Evolutionary conservation across 179 eudicot genomes (phyloP).

Genomic region (Patellifolia procumbens): DNA sequence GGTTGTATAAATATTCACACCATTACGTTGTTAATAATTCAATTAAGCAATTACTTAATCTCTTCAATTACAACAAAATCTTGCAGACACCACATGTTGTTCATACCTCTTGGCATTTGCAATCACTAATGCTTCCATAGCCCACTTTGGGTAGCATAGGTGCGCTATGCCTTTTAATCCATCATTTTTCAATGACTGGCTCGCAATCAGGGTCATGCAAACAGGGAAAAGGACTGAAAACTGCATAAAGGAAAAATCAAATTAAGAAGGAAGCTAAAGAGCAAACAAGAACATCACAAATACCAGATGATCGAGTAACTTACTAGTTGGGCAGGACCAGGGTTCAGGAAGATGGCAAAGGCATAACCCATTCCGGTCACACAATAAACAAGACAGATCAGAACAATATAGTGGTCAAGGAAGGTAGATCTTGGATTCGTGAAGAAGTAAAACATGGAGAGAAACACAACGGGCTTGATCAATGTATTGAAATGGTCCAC

Average conservation of each 20-base stretch:
- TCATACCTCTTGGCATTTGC: constrained; percentile 82
- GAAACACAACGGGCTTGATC: constrained; percentile 84
- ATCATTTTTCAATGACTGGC: constrained; percentile 45
- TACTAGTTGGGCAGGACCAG: constrained; percentile 90
- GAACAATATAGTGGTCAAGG: constrained; percentile 58
- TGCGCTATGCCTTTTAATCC: constrained; percentile 33
- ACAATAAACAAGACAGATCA: constrained; percentile 82
- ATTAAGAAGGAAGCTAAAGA: constrained; percentile 13
- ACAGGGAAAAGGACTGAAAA: constrained; percentile 92
- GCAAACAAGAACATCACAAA: neutral
- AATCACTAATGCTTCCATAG: constrained; percentile 77
- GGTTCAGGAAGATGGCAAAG: constrained; percentile 77
- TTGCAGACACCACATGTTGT: neutral
- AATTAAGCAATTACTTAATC: no score
- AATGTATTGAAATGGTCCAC: constrained; percentile 74
- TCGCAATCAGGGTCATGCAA: constrained; percentile 77
- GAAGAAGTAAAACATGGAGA: constrained; percentile 94
- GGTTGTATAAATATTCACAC: no score
- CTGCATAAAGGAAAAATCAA: constrained; percentile 42
- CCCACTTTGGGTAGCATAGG: constrained; percentile 75
- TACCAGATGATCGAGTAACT: constrained; percentile 9
- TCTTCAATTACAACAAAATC: no score
- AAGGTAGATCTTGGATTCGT: constrained; percentile 86
- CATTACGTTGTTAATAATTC: no score
- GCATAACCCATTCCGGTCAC: constrained; percentile 93